Evolutionary conservation across 2,329 filamentous ascomycete genomes (phyloP).

Genomic region (Alternaria arbusti): DNA sequence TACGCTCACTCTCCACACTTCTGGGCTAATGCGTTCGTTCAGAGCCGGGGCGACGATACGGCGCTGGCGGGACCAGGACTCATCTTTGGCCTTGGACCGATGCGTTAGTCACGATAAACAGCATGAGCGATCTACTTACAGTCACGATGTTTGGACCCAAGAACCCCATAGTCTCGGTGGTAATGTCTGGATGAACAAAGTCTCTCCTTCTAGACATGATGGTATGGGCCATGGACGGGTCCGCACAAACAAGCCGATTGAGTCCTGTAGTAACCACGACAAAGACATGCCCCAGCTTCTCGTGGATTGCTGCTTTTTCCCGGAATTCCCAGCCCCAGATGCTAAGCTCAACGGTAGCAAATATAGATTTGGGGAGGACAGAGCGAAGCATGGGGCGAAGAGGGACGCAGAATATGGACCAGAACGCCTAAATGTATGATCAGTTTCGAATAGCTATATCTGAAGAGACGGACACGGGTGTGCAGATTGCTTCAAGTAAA

Average conservation of each 20-base stretch:
- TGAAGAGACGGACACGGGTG: not conserved
- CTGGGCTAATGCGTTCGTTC: conserved; percentile 17
- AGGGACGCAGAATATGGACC: not conserved
- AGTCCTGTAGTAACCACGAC: conserved; percentile 20
- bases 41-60: conserved; percentile 16
- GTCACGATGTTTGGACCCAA: not conserved
- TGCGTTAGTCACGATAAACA: not conserved
- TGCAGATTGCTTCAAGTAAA: not conserved
- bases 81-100: not conserved
- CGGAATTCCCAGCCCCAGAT: conserved; percentile 24
- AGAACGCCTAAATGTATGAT: not conserved
- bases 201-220: conserved; percentile 4
- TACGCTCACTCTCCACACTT: conserved; percentile 12
- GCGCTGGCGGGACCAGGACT: conserved; percentile 16
- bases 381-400: not conserved
- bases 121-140: not conserved
- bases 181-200: conserved; percentile 4
- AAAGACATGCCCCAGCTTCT: conserved; percentile 20
- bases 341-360: not conserved
- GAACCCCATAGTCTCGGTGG: not conserved
- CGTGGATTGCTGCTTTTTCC: conserved; percentile 10
- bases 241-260: conserved; percentile 6
- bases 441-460: not conserved
- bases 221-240: conserved; percentile 1
- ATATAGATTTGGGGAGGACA: not conserved